Evolutionary conservation across 2,329 filamentous ascomycete genomes (phyloP).

Genomic region (Thielaviopsis populi): DNA sequence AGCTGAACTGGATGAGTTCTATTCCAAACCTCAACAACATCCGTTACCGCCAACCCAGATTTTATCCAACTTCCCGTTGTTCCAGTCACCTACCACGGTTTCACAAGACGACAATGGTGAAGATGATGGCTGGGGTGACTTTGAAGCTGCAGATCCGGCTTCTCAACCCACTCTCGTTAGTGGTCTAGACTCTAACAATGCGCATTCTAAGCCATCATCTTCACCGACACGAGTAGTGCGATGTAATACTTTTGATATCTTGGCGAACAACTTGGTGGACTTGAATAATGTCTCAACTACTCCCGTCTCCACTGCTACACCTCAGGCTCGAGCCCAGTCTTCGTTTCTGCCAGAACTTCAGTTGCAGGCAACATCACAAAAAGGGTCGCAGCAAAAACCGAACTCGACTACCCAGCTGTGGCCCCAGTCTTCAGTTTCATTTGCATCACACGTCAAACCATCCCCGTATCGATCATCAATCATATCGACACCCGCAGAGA

Average conservation of each 20-base stretch:
- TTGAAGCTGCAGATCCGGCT: constrained; percentile 36
- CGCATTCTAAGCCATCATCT: not conserved
- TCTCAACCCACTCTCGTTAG: not conserved
- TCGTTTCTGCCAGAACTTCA: not conserved
- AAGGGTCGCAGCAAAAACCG: constrained; percentile 18
- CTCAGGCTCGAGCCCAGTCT: not conserved
- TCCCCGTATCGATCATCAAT: not conserved
- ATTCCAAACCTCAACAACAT: constrained; percentile 24
- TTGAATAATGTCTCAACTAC: constrained; percentile 18
- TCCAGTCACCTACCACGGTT: constrained; percentile 10
- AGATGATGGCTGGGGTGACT: constrained; percentile 54
- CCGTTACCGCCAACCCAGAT: not conserved
- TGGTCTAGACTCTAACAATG: not conserved
- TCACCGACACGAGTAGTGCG: constrained; percentile 23
- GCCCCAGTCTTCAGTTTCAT: not conserved
- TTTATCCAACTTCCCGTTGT: not conserved
- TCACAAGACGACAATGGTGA: constrained; percentile 31
- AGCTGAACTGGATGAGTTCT: constrained; percentile 43
- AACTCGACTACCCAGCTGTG: constrained; percentile 1
- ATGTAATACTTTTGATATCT: constrained; percentile 38
- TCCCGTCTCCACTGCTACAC: not conserved
- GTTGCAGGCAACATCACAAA: not conserved
- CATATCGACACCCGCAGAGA: constrained; percentile 19
- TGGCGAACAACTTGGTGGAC: constrained; percentile 38
- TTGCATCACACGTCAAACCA: not conserved